Base-by-base conservation (phyloP, 257 asterid genomes). In the Rauvolfia tetraphylla region DNA sequence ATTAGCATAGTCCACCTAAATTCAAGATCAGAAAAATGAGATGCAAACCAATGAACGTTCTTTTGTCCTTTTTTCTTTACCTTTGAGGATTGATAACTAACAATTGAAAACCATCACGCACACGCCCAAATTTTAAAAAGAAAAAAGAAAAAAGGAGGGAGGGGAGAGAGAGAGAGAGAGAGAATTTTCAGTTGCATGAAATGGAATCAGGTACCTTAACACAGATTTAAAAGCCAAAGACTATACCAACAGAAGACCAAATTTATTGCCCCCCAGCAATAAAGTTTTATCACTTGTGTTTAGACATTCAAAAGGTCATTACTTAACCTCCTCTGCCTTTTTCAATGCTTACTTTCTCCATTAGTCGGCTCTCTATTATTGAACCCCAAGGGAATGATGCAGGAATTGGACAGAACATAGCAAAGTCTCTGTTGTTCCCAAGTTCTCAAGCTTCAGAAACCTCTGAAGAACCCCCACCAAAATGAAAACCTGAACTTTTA, bases 291-390 rank as follows among this genome's bases (percentile, higher is more conserved):
- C 41, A 34, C 67, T 0, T 57, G 42, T 4, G 36, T 38, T 22
- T 73, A 42, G 53, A 58, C 31, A 25, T 58, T 57, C 70, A 42
- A 74, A 6, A 41, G 68, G 68, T 61, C 69, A 18, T 25, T 41
- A 20, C 66, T 41, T 73, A n/a, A 56, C 70, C 42, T 38, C 41
- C 58, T 74, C 51, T 39, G 56, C 23, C 31, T 15, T 58, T 70
- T 41, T 3, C 34, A 41, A 44, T 14, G 29, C 22, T n/a, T n/a
- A 39, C 23, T 68, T 29, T 13, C 73, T 42, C 73, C 38, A 68
- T 41, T 15, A 44, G 3, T 13, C 74, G 25, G 53, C 8, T 29
- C 38, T 3, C 42, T 18, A 15, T 48, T 46, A 70, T 25, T 18
- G 59, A 61, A 27, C 39, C 23, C 34, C 36, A 2, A 4, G 0